A percentile compares a stretch with the other conserved stretches of the same genome.
These are phyloP conservation scores for Diacronema lutheri DNA, from an alignment of 78 protist genomes.

Conservation along the genomic window DNA sequence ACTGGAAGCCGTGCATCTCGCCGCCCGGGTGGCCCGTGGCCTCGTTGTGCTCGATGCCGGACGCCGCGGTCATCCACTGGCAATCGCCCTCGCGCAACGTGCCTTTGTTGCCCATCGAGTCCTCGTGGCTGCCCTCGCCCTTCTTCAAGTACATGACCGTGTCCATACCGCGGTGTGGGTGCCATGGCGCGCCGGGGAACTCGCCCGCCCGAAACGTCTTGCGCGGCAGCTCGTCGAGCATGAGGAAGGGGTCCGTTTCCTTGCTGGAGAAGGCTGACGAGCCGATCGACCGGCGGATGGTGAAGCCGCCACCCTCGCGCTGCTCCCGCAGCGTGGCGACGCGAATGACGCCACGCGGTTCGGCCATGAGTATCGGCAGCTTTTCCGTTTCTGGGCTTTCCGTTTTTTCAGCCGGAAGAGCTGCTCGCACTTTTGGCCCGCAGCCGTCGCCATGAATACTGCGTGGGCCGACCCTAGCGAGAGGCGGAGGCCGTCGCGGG, in stretches of 20 bases:
- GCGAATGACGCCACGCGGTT: no score
- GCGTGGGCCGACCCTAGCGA: no score
- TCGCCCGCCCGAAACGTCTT: background rate
- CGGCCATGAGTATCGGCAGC: no score
- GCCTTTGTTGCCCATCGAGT: slow-evolving; percentile 16
- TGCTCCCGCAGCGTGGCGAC: background rate
- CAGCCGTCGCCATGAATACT: no score
- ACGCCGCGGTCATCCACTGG: slow-evolving; percentile 40
- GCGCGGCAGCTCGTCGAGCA: background rate
- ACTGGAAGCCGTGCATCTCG: slow-evolving; percentile 28
- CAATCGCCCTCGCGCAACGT: background rate
- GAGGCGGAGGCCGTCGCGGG: no score
- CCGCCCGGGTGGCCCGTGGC: slow-evolving; percentile 37
- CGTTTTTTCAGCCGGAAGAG: no score
- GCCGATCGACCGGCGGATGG: background rate
- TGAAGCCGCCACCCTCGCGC: slow-evolving; percentile 1
- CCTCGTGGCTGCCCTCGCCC: slow-evolving; percentile 26
- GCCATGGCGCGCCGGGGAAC: slow-evolving; percentile 38
- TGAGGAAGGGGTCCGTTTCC: slow-evolving; percentile 12
- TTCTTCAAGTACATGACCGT: slow-evolving; percentile 37
- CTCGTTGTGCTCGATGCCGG: slow-evolving; percentile 1
- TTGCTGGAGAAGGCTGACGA: background rate
- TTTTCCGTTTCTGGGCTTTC: no score
- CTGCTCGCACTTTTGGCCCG: no score
- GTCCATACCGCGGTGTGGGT: slow-evolving; percentile 40